phyloP scores from a whole-genome alignment of 768 basidiomycete species.

The Trichaptum fuscoviolaceum region DNA sequence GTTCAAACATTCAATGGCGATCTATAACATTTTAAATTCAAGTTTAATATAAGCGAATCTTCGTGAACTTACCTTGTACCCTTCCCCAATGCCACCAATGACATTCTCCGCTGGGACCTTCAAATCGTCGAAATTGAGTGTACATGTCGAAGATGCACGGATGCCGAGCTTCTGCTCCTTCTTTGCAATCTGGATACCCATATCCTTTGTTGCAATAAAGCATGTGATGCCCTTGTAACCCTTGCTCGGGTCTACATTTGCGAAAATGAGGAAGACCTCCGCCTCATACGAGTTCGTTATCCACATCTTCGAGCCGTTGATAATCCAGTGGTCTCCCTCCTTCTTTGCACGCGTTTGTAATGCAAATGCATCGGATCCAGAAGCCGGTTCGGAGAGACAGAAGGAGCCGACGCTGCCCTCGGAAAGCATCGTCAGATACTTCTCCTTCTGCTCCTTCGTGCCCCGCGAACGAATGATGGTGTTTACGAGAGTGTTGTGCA shows the following conservation, averaged over 20 bases:
- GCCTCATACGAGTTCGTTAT: slow-evolving; percentile 95
- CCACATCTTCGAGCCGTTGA: slow-evolving; percentile 99
- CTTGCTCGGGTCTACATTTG: slow-evolving; percentile 87
- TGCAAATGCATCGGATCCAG: slow-evolving; percentile 97
- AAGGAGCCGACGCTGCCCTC: slow-evolving; percentile 88
- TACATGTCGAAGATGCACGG: slow-evolving; percentile 91
- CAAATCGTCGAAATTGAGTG: slow-evolving; percentile 91
- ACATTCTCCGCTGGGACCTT: slow-evolving; percentile 81
- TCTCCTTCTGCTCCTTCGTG: slow-evolving; percentile 76
- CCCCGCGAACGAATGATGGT: slow-evolving; percentile 88
- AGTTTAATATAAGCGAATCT: background rate
- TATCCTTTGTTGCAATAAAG: slow-evolving; percentile 92
- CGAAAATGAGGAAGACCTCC: slow-evolving; percentile 90
- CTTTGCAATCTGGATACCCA: slow-evolving; percentile 96
- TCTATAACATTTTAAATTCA: slow-evolving; percentile 31
- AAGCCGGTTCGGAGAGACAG: slow-evolving; percentile 87
- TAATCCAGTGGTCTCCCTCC: slow-evolving; percentile 77
- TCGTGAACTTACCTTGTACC: slow-evolving; percentile 62
- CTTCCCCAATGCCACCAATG: slow-evolving; percentile 86
- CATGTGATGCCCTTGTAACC: slow-evolving; percentile 99
- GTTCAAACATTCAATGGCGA: slow-evolving; percentile 95
- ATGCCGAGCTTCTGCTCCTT: slow-evolving; percentile 99
- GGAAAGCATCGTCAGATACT: slow-evolving; percentile 82
- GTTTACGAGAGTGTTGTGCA: slow-evolving; percentile 98
- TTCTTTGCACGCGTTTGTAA: slow-evolving; percentile 89